phyloP scores from a whole-genome alignment of 768 basidiomycete genomes.

The Suillus hirtellus region DNA sequence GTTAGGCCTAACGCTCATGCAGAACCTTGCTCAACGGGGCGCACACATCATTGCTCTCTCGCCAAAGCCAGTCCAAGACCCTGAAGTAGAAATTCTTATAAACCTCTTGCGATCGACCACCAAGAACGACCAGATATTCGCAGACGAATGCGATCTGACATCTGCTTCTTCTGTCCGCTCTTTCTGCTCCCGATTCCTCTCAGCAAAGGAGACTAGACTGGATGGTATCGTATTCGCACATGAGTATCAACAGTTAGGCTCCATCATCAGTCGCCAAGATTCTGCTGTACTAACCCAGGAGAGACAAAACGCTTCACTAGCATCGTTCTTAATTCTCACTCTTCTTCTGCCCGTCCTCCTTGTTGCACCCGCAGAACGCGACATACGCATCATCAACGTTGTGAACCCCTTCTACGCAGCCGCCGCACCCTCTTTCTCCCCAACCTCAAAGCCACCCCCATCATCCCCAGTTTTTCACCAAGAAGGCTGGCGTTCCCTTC shows the following conservation, averaged over 20 bases:
- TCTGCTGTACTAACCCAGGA: conserved; percentile 32
- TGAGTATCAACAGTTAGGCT: conserved; percentile 69
- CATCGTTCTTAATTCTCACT: conserved; percentile 78
- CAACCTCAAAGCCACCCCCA: conserved; percentile 28
- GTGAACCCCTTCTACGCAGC: conserved; percentile 92
- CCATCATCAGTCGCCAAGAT: conserved; percentile 36
- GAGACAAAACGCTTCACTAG: conserved; percentile 55
- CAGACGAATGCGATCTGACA: conserved; percentile 73
- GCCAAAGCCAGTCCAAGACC: conserved; percentile 49
- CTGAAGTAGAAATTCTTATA: conserved; percentile 58
- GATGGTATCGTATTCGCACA: conserved; percentile 81
- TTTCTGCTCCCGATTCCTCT: conserved; percentile 70
- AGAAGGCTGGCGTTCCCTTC: conserved; percentile 67
- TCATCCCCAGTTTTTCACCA: conserved; percentile 41
- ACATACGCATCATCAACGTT: conserved; percentile 85
- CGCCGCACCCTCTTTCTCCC: conserved; percentile 49
- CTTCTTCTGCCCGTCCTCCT: conserved; percentile 78
- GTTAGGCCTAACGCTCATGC: conserved; percentile 39
- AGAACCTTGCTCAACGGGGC: conserved; percentile 68
- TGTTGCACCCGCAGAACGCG: conserved; percentile 81
- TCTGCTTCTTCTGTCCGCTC: conserved; percentile 65
- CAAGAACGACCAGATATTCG: conserved; percentile 75
- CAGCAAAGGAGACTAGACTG: conserved; percentile 63
- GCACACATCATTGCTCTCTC: conserved; percentile 80
- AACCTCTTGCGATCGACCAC: conserved; percentile 70